phyloP scores from a whole-genome alignment of 352 stramenopile species.

The Globisporangium parvum region DNA sequence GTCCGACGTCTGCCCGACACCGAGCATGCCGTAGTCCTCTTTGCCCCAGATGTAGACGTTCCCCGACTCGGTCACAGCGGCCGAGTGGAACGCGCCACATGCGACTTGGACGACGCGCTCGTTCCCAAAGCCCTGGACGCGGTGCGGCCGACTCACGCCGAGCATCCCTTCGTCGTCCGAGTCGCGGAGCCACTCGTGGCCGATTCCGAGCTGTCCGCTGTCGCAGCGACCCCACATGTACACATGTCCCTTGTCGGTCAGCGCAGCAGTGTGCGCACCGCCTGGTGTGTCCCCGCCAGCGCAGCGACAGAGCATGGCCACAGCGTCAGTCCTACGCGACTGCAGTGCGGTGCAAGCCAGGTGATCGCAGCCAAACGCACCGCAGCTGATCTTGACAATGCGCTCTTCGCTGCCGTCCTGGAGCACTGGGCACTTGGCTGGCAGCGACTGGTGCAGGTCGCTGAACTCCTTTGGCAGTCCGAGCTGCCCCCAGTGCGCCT shows the following conservation, averaged over 20 bases:
- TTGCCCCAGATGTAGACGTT: conserved; percentile 81
- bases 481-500: conserved; percentile 78
- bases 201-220: conserved; percentile 70
- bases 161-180: conserved; percentile 54
- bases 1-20: conserved; percentile 68
- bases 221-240: conserved; percentile 78
- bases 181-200: conserved; percentile 54
- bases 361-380: too few species aligned
- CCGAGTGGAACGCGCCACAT: conserved; percentile 78
- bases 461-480: conserved; percentile 61
- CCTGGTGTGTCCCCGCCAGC: conserved; percentile 16
- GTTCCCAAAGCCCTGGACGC: conserved; percentile 55
- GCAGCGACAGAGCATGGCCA: not conserved
- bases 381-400: conserved; percentile 76
- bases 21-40: conserved; percentile 86
- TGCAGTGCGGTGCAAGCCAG: too few species aligned
- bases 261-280: conserved; percentile 63
- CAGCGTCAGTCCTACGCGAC: not conserved
- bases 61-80: conserved; percentile 62
- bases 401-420: conserved; percentile 38
- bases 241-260: conserved; percentile 65
- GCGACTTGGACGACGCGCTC: conserved; percentile 78
- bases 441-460: conserved; percentile 53
- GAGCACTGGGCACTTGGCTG: conserved; percentile 55
- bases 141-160: conserved; percentile 46